These are phyloP conservation scores for Entomophthora muscae DNA, from an alignment of 371 early-diverging fungal species.

Conservation along the genomic window DNA sequence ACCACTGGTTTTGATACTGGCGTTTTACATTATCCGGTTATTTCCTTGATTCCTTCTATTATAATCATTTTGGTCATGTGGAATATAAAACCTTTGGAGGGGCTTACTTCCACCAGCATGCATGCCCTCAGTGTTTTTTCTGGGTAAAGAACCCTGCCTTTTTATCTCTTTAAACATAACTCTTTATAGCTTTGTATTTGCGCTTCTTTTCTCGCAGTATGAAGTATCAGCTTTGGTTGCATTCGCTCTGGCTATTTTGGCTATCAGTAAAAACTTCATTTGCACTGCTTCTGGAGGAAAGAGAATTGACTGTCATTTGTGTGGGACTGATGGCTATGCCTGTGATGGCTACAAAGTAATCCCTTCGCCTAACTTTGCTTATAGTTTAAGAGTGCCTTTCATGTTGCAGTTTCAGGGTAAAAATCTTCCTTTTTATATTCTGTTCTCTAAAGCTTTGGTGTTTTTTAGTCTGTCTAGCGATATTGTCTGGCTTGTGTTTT, in stretches of 20 bases:
- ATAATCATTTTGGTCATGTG: neutral
- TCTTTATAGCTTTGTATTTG: constrained; percentile 28
- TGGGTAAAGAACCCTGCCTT: too few species aligned
- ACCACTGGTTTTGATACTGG: constrained; percentile 4
- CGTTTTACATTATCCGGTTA: neutral
- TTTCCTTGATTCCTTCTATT: constrained; percentile 4
- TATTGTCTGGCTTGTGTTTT: constrained; percentile 47
- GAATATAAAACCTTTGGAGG: neutral
- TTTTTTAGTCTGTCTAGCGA: constrained; percentile 38
- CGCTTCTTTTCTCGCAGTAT: constrained; percentile 32
- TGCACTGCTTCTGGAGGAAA: constrained; percentile 29
- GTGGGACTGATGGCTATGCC: constrained; percentile 21
- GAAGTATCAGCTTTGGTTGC: constrained; percentile 33
- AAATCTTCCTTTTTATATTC: too few species aligned
- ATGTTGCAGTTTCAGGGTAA: neutral
- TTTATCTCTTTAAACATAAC: too few species aligned
- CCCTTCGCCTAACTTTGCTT: neutral
- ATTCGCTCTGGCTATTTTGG: constrained; percentile 25
- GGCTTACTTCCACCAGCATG: constrained; percentile 1
- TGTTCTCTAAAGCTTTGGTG: too few species aligned
- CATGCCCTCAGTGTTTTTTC: constrained; percentile 2
- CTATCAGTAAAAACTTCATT: constrained; percentile 34
- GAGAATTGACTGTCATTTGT: constrained; percentile 29
- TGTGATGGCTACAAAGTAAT: constrained; percentile 29
- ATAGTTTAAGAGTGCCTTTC: neutral